Conservation (phyloP, 1,139 yeast species). For the Pneumocystis carinii region DNA sequence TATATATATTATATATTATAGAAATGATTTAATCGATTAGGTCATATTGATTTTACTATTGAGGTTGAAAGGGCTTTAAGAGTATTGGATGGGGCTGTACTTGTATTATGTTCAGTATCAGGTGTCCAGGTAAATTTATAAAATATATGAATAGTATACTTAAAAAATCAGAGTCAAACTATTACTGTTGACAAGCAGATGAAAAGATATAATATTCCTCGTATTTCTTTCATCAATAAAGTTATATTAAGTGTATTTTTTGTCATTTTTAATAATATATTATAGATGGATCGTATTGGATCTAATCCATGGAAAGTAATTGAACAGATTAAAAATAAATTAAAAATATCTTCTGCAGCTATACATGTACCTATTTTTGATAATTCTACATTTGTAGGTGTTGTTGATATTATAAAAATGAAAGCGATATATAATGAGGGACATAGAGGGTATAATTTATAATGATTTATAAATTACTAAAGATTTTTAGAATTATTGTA, state of each 20-base stretch:
- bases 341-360: slow-evolving; percentile 59
- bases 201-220: slow-evolving; percentile 95
- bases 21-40: neutral
- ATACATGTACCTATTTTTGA: slow-evolving; percentile 66
- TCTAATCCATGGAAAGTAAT: slow-evolving; percentile 90
- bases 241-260: neutral
- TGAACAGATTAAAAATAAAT: slow-evolving; percentile 59
- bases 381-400: slow-evolving; percentile 42
- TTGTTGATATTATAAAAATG: slow-evolving; percentile 60
- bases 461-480: slow-evolving; percentile 35
- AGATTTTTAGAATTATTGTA: slow-evolving; percentile 44
- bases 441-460: slow-evolving; percentile 36
- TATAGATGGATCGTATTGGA: slow-evolving; percentile 83
- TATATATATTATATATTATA: neutral
- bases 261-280: neutral
- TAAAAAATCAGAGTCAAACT: slow-evolving; percentile 71
- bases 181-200: slow-evolving; percentile 74
- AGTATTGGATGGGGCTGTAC: slow-evolving; percentile 86
- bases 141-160: slow-evolving; percentile 59
- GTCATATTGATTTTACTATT: slow-evolving; percentile 87
- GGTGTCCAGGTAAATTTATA: slow-evolving; percentile 98
- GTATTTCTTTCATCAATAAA: slow-evolving; percentile 88
- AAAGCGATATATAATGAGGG: slow-evolving; percentile 48
- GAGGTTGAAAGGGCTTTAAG: slow-evolving; percentile 82
- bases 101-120: slow-evolving; percentile 87